phyloP scores from a whole-genome alignment of 768 basidiomycete genomes.

The Tricholoma bakamatsutake region DNA sequence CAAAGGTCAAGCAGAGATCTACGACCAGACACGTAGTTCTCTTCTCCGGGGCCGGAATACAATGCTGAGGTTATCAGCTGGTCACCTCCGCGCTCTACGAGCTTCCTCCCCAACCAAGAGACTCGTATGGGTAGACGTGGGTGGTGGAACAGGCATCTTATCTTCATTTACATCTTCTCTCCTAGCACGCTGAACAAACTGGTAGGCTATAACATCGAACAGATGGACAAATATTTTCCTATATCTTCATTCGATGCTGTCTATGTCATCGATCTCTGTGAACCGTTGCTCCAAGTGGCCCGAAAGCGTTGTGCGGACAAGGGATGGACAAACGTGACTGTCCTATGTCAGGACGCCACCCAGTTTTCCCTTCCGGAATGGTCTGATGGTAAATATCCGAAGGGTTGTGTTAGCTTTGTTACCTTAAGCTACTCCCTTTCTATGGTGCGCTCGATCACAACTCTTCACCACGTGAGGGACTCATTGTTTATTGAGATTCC shows the following conservation, averaged over 20 bases:
- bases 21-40: conserved; percentile 58
- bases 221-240: conserved; percentile 59
- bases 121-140: conserved; percentile 75
- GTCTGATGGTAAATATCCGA: conserved; percentile 38
- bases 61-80: conserved; percentile 63
- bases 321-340: conserved; percentile 72
- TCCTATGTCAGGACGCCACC: conserved; percentile 68
- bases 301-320: conserved; percentile 56
- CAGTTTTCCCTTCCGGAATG: conserved; percentile 62
- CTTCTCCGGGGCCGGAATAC: conserved; percentile 67
- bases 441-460: conserved; percentile 31
- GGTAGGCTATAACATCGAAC: conserved; percentile 54
- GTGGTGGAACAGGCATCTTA: conserved; percentile 58
- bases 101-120: conserved; percentile 33
- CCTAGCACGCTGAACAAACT: background rate
- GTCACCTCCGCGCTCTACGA: conserved; percentile 49
- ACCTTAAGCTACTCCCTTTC: conserved; percentile 55
- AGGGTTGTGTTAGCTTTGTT: conserved; percentile 49
- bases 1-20: conserved; percentile 62
- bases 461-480: conserved; percentile 3
- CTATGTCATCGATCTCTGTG: conserved; percentile 71
- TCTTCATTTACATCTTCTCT: background rate
- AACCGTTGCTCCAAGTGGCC: conserved; percentile 64
- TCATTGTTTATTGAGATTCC: conserved; percentile 38
- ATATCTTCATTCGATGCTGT: conserved; percentile 58